Percentiles rank a stretch among this genome's conserved stretches.
Evolutionary conservation across 1,284 basidiomycete species (phyloP).

Genomic region (Phellopilus nigrolimitatus): DNA sequence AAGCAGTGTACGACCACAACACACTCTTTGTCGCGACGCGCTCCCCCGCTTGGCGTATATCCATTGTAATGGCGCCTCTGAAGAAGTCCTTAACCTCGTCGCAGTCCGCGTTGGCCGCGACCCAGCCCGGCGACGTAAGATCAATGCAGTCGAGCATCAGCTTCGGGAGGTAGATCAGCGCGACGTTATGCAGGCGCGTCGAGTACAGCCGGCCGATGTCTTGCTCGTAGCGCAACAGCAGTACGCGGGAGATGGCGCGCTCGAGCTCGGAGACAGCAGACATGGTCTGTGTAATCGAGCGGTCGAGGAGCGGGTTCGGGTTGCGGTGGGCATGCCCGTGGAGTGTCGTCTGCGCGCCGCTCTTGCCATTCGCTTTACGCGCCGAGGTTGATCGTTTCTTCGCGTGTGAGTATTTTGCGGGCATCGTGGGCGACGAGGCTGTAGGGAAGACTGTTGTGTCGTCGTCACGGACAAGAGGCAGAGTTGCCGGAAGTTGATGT

Average conservation of each 20-base stretch:
- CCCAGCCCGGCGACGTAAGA: conserved; percentile 59
- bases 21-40: conserved; percentile 71
- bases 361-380: conserved; percentile 37
- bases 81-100: conserved; percentile 71
- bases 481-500: too few relatives aligned
- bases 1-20: conserved; percentile 68
- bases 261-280: conserved; percentile 51
- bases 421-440: conserved; percentile 40
- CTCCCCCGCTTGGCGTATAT: conserved; percentile 66
- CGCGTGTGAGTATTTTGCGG: conserved; percentile 67
- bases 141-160: conserved; percentile 58
- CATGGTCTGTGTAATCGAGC: conserved; percentile 47
- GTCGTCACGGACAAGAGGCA: too few relatives aligned
- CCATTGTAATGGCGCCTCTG: conserved; percentile 60
- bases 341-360: conserved; percentile 28
- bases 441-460: too few relatives aligned
- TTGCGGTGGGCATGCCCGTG: conserved; percentile 31
- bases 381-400: conserved; percentile 51
- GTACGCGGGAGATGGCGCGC: conserved; percentile 55
- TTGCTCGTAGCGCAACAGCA: conserved; percentile 61
- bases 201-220: conserved; percentile 68
- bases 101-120: conserved; percentile 55
- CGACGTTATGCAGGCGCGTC: conserved; percentile 56
- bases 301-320: conserved; percentile 47
- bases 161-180: conserved; percentile 58